Base-by-base conservation (phyloP, 2,329 filamentous ascomycete genomes). In the Fusarium drepaniforme region DNA sequence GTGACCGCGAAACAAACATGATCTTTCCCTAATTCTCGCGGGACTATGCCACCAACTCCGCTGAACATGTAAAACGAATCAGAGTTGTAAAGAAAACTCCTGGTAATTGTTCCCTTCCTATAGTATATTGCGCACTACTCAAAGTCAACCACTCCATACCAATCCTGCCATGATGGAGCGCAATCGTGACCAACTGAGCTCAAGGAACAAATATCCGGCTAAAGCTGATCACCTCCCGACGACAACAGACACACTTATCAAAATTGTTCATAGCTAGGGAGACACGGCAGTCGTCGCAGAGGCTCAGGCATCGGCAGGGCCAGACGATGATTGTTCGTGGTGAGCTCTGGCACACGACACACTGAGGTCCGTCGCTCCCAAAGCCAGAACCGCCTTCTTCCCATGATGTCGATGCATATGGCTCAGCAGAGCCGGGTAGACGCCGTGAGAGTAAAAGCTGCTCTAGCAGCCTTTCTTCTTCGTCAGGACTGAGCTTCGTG, bases 191-290 rank as follows among this genome's bases (percentile, higher is more conserved):
- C 9, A 51, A 40, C 9, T n/a, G 37, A 11, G 16, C 23, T 69
- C 68, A 80, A 21, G 97, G 97, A 46, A 98, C 95, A 86, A 94
- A 99, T 70, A 99, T 91, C 77, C 95, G 91, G 76, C 94, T 96
- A 83, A 98, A 98, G 65, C 96, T 97, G 66, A 91, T 90, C 35
- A 98, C 95, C 78, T 97, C 93, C 67, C 94, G 91, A 61, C 97
- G 90, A 82, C 97, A 98, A 79, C 96, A 98, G 44, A 98, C 96
- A 81, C 97, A 99, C 81, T 94, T 97, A 74, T 96, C 94, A 82
- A 97, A 98, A 82, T 98, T 98, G 82, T 98, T 97, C 91, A 97
- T 96, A 5, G 97, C 97, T 72, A 98, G 88, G 51, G 94, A 96
- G 40, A 98, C 94, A 37, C 97, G 89, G 81, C 97, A 98, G 76